These are phyloP conservation scores for Scheffersomyces stipitis DNA, from an alignment of 805 yeast genomes.

Conservation along the genomic window DNA sequence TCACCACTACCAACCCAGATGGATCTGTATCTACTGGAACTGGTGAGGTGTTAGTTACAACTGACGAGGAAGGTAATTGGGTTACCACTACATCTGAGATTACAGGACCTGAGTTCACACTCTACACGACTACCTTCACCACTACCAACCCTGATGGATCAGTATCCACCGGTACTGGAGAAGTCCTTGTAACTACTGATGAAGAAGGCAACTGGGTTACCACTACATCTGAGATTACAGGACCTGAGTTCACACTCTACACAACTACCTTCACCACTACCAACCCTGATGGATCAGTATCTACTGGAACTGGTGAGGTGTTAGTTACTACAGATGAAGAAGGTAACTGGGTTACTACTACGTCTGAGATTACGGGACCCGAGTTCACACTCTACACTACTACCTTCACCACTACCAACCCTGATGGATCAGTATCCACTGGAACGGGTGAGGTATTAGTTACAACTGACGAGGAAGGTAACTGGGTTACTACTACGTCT, in stretches of 20 bases:
- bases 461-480: slow-evolving; percentile 18
- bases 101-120: slow-evolving; percentile 3
- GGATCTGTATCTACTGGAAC: slow-evolving; percentile 15
- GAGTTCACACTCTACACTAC: slow-evolving; percentile 7
- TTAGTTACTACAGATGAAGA: slow-evolving; percentile 13
- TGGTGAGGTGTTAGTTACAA: slow-evolving; percentile 16
- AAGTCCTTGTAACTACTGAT: slow-evolving; percentile 17
- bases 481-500: slow-evolving; percentile 13
- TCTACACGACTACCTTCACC: slow-evolving; percentile 5
- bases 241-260: slow-evolving; percentile 9
- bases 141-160: slow-evolving; percentile 4
- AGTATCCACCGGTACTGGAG: slow-evolving; percentile 8
- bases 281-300: slow-evolving; percentile 9
- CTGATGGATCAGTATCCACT: slow-evolving; percentile 4
- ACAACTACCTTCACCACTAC: slow-evolving; percentile 19
- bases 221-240: slow-evolving; percentile 9
- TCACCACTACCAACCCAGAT: slow-evolving; percentile 13
- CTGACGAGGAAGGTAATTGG: slow-evolving; percentile 13
- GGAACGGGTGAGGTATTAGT: slow-evolving; percentile 12
- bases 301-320: slow-evolving; percentile 19
- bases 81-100: slow-evolving; percentile 12
- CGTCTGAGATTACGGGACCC: slow-evolving; percentile 6
- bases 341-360: slow-evolving; percentile 13
- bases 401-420: slow-evolving; percentile 4
- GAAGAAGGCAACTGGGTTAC: slow-evolving; percentile 14